Evolutionary conservation across 768 basidiomycete species (phyloP), one percentile per base, ranked within the genome.

Genomic region (Kwoniella sp.): DNA sequence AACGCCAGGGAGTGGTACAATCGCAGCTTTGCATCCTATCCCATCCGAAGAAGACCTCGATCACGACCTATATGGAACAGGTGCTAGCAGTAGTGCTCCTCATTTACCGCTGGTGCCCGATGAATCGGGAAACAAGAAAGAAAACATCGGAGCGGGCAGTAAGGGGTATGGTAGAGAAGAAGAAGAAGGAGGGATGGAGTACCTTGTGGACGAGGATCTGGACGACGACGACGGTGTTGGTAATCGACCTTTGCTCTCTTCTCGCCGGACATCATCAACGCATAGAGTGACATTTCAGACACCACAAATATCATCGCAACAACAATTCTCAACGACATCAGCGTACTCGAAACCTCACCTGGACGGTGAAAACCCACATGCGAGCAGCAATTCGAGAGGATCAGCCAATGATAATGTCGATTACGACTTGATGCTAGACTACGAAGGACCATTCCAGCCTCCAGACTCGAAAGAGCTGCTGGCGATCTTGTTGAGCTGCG

Each of bases 401-500:
- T 33, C 33, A 33, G 5, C 33, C 13, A n/a, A n/a, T n/a, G 40
- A 4, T 4, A 44, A 44, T 19, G 40, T 44, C 40, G 63, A 53
- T n/a, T 47, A 52, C n/a, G 30, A 52, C 24, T 13, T 44, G 36
- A 33, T 25, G 6, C 22, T 57, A 17, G 46, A 58, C 29, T 68
- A 73, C 40, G 63, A 67, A 4, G 68, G 70, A 1, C 68, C 66
- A 26, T 76, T 76, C 47, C 68, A 76, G 58, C 44, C 55, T 21
- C 71, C 69, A 2, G 73, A 71, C 30, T 50, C 55, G 40, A 62
- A 60, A 22, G 76, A 77, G 63, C 56, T 69, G 52, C 19, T 71
- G 17, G 65, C 60, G 2, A 70, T 77, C 12, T 19, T 67, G 25
- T 19, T 69, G 7, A 69, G 67, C 55, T 24, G 68, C 10, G 63